Evolutionary conservation across 2,329 filamentous ascomycete genomes (phyloP).

Genomic region (Ceratocystis albifundus): DNA sequence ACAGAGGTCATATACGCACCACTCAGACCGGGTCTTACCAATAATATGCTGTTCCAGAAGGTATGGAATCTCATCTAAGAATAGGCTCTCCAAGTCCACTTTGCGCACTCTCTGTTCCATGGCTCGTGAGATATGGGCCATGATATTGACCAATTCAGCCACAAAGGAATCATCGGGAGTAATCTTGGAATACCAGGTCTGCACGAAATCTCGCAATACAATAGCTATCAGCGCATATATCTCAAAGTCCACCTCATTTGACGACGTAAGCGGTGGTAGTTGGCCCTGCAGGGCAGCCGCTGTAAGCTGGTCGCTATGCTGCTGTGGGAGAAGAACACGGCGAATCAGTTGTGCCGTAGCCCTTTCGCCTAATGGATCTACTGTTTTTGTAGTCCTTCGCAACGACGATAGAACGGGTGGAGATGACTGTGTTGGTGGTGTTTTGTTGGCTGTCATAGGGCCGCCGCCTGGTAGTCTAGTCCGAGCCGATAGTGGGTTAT

Average conservation of each 20-base stretch:
- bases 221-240: conserved; percentile 81
- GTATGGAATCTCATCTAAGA: conserved; percentile 79
- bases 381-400: conserved; percentile 31
- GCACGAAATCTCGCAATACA: conserved; percentile 78
- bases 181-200: conserved; percentile 86
- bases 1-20: conserved; percentile 7
- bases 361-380: conserved; percentile 57
- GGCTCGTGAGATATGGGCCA: conserved; percentile 81
- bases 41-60: conserved; percentile 68
- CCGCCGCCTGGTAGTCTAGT: not conserved
- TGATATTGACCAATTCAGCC: conserved; percentile 75
- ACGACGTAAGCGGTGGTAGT: conserved; percentile 82
- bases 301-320: conserved; percentile 44
- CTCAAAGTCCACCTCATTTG: conserved; percentile 85
- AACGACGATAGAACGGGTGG: conserved; percentile 26
- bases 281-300: conserved; percentile 63
- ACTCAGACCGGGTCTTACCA: conserved; percentile 42
- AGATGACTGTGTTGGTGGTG: conserved; percentile 22
- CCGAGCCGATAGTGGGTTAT: conserved; percentile 8
- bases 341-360: conserved; percentile 74
- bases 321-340: conserved; percentile 65
- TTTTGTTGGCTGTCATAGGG: not conserved
- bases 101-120: conserved; percentile 75
- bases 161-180: conserved; percentile 83
- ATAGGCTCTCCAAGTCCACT: conserved; percentile 68